Evolutionary conservation across 2,329 filamentous ascomycete genomes (phyloP).

Genomic region (Penicillium sp.): DNA sequence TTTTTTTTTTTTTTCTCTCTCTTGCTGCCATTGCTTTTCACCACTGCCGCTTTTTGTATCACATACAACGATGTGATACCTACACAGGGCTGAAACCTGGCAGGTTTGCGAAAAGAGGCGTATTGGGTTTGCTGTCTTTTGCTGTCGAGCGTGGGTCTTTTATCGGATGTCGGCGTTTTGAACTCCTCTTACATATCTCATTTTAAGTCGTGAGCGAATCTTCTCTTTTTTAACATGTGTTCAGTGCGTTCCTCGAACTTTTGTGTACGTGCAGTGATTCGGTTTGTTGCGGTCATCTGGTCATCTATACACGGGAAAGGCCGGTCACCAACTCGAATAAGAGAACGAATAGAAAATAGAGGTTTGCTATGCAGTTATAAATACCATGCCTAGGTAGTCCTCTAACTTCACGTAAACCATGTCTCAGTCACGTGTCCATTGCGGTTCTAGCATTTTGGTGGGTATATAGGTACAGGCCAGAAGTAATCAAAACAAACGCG

Average conservation of each 20-base stretch:
- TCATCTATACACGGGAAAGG: neutral
- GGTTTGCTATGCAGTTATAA: neutral
- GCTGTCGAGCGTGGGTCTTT: conserved; percentile 1
- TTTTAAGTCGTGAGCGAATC: conserved; percentile 5
- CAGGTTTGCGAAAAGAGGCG: conserved; percentile 17
- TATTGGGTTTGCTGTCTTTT: conserved; percentile 4
- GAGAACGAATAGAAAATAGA: neutral
- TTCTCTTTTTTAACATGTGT: neutral
- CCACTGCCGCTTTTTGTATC: conserved; percentile 14
- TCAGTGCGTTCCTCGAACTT: neutral
- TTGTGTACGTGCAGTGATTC: neutral
- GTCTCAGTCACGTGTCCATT: neutral
- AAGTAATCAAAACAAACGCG: neutral
- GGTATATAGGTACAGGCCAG: neutral
- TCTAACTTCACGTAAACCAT: neutral
- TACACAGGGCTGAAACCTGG: neutral
- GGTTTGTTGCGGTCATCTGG: neutral
- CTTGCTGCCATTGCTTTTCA: neutral
- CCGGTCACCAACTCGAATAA: neutral
- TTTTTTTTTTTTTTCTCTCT: neutral
- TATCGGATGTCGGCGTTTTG: neutral
- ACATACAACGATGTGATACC: conserved; percentile 15
- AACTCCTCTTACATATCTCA: neutral
- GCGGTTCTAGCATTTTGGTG: neutral
- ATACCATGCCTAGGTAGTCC: too few relatives aligned